Base-by-base conservation (phyloP, 202 grass and related monocot species). In the Panicum hallii region DNA sequence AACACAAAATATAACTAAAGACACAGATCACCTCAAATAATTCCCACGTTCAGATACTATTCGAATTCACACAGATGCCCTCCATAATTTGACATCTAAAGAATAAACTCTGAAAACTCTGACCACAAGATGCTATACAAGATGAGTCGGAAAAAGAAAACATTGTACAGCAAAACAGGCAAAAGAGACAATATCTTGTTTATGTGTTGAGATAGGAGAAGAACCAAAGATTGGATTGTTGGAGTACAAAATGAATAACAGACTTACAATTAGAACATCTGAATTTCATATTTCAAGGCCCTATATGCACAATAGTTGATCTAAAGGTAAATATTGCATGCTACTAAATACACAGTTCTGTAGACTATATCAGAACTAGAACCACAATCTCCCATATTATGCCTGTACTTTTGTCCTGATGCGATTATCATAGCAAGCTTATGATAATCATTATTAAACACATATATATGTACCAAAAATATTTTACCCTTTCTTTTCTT, bases 41-140 rank as follows among this genome's bases (percentile, higher is more conserved):
- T 74, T n/a, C 30, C 16, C 16, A 68, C 40, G 9, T 4, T 44
- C 9, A n/a, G 19, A 44, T 44, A 44, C 19, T 12, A 53, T 34
- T 38, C 0, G 13, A 72, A 16, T 13, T 12, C 49, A 34, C 68
- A 50, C 11, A 38, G 12, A 55, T 55, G 16, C 1, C 9, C 9
- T 53, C 4, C 47, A 73, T 7, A 20, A 50, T 73, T 73, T 70
- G n/a, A 22, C 67, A 49, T 72, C 23, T 49, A 69, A 68, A 43
- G 17, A 5, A 5, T 2, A 23, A 45, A 45, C 41, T 45, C 5
- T 5, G 4, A 9, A 23, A 45, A 45, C 41, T 45, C 5, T 5
- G 4, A 9, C 5, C 20, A 70, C 42, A 70, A 26, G n/a, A 70
- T 7, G 6, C 9, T 22, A 11, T 41, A n/a, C 1, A 23, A 11